Conservation (phyloP, 805 yeast species). For the Candida maesae region DNA sequence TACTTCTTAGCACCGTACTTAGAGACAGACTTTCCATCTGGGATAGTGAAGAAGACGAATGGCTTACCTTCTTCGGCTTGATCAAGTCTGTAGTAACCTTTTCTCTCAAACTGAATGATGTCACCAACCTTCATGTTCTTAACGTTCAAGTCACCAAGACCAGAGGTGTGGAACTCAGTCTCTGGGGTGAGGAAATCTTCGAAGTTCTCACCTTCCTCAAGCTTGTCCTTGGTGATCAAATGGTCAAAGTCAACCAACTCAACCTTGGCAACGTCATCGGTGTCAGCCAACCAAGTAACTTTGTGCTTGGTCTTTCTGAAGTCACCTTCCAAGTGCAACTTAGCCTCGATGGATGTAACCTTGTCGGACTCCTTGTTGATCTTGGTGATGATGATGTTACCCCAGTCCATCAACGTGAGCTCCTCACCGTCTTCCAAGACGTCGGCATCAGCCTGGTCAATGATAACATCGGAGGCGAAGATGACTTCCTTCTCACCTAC, state of each 20-base stretch:
- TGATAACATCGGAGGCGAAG: conserved; percentile 56
- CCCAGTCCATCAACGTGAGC: conserved; percentile 99
- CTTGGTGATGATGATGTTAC: conserved; percentile 78
- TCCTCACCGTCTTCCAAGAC: conserved; percentile 83
- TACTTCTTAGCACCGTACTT: conserved; percentile 49
- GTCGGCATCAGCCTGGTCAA: conserved; percentile 83
- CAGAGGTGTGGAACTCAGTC: conserved; percentile 79
- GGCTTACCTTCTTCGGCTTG: conserved; percentile 52
- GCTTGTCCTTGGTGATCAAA: conserved; percentile 88
- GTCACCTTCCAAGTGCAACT: conserved; percentile 89
- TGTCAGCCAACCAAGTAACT: conserved; percentile 89
- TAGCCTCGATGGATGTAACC: conserved; percentile 66
- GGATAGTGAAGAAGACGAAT: conserved; percentile 84
- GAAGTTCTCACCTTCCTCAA: conserved; percentile 91
- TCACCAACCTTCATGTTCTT: conserved; percentile 78
- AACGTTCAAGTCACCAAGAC: conserved; percentile 77
- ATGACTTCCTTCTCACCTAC: conserved; percentile 82
- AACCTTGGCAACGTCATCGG: conserved; percentile 65
- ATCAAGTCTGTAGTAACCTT: conserved; percentile 91
- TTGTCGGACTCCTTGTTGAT: conserved; percentile 57
- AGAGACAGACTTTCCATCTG: conserved; percentile 87
- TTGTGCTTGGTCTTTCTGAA: conserved; percentile 95
- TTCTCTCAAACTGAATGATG: conserved; percentile 91
- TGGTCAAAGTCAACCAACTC: conserved; percentile 92
- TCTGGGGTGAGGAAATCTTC: conserved; percentile 86